Base-by-base conservation (phyloP, 306 rosid species). In the Hippophae rhamnoides region DNA sequence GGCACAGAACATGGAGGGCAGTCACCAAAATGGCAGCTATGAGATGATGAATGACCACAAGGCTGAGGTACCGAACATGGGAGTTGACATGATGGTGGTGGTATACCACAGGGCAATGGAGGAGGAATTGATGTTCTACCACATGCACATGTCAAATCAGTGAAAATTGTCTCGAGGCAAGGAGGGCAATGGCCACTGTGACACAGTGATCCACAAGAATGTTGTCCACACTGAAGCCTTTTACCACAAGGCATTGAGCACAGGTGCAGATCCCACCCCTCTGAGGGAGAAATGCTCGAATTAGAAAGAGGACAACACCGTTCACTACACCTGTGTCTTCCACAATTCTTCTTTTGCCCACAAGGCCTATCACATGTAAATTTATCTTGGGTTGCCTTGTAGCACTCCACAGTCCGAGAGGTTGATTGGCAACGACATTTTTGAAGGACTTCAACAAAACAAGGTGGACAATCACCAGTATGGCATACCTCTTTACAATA, bases 131-230 rank as follows among this genome's bases (percentile, higher is more conserved):
- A 86, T 46, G 95, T 90, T 71, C 75, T 70, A 56, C 94, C 90
- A 60, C 97, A 86, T 40, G 94, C 90, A 70, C 97, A 90, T 41
- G 88, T 74, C 79, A 87, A 69, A 72, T 90, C 95, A n/a, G 85
- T 69, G 56, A 90, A 90, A 56, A 90, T 86, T 63, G 97, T 86
- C 71, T 86, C 94, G 27, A 85, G 95, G 76, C 97, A 86, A 42
- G 95, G 89, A 43, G 95, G 89, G 69, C 97, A 90, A 60, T 90
- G 90, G 52, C 97, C 97, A 63, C 90, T 90, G 74, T 90, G 97
- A 60, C 97, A 90, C 47, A 86, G 71, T 0, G 94, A 80, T 67
- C 79, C 80, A 52, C 97, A 90, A 13, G 83, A 76, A 81, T 90
- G 97, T 73, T 84, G 97, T 49, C 95, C 95, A 14, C 97, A 90